A percentile compares a stretch with the other conserved stretches of the same genome.
phyloP scores from a whole-genome alignment of 257 asterid genomes.

The Solanum infundibuliforme region DNA sequence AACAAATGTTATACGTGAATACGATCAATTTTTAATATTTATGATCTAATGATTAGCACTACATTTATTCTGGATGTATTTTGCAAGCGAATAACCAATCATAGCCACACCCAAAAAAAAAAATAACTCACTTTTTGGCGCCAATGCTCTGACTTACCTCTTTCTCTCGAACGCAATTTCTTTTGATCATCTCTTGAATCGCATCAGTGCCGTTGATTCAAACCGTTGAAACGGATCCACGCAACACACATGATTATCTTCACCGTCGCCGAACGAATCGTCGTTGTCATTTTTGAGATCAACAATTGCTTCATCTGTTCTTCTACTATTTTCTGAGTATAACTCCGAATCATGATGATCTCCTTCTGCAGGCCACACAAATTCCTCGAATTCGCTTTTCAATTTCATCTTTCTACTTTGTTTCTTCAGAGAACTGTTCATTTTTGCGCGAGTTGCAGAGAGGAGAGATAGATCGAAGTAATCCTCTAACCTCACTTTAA shows the following conservation, averaged over 20 bases:
- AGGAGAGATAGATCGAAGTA: slow-evolving; percentile 23
- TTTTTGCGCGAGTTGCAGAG: slow-evolving; percentile 10
- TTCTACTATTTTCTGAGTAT: background rate
- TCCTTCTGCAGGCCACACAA: slow-evolving; percentile 6
- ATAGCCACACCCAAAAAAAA: background rate
- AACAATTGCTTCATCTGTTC: background rate
- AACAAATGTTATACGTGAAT: background rate
- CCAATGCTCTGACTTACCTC: background rate
- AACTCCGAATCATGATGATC: background rate
- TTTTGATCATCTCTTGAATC: slow-evolving; percentile 6
- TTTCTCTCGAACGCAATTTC: background rate
- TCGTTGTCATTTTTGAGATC: slow-evolving; percentile 5
- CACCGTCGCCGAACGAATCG: background rate
- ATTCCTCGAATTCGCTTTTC: slow-evolving; percentile 7
- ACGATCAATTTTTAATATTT: background rate
- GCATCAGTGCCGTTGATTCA: slow-evolving; percentile 10
- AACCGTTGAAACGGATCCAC: slow-evolving; percentile 10
- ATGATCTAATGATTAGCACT: background rate
- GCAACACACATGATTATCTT: background rate
- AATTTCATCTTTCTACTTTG: background rate
- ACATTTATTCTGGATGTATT: background rate
- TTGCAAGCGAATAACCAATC: background rate
- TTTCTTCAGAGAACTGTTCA: slow-evolving; percentile 2
- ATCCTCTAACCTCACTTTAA: slow-evolving; percentile 13
- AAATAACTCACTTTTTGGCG: background rate